Evolutionary conservation across 192 early-diverging fungal species (phyloP), one percentile per base, ranked within the genome.

Genomic region (Chytriomyces sp.): DNA sequence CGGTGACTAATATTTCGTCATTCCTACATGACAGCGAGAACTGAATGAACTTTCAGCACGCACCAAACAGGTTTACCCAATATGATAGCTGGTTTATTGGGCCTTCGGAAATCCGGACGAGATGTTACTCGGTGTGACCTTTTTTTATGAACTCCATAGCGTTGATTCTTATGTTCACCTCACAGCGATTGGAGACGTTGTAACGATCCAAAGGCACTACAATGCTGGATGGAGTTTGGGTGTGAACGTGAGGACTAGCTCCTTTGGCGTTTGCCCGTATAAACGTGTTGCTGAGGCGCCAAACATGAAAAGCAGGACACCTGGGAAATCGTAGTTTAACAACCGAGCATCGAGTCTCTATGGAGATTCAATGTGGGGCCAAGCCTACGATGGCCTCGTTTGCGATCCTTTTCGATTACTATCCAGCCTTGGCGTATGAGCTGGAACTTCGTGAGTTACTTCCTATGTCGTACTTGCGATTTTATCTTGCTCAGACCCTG

Each of bases 141-240:
- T 44, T 44, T 44, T 19, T 0, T 22, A 0, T 22, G 12, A 2
- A 49, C 44, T 12, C 22, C 44, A 2, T 49, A 49, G 19, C 2
- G 44, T 1, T 49, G n/a, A n/a, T 49, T 49, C 44, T 49, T 22
- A 49, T 19, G 44, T 52, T 6, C 63, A 28, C 5, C 8, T 64
- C n/a, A 44, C 40, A 64, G 63, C 25, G 39, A 55, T 68, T 56
- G 66, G 66, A 14, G 66, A 68, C 28, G 44, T 68, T 28, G 33
- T 68, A 8, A 32, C 22, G 6, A 55, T 68, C 33, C 33, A 68
- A 34, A 32, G 56, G 28, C 8, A 8, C 6, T 68, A 68, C 36
- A 53, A 68, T 0, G 66, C 53, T 34, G 66, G 53, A 17, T 68
- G 66, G 66, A 56, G 66, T 34, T 55, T 68, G 53, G 66, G 66